Evolutionary conservation across 768 basidiomycete species (phyloP).

Genomic region (Epithele typhae): DNA sequence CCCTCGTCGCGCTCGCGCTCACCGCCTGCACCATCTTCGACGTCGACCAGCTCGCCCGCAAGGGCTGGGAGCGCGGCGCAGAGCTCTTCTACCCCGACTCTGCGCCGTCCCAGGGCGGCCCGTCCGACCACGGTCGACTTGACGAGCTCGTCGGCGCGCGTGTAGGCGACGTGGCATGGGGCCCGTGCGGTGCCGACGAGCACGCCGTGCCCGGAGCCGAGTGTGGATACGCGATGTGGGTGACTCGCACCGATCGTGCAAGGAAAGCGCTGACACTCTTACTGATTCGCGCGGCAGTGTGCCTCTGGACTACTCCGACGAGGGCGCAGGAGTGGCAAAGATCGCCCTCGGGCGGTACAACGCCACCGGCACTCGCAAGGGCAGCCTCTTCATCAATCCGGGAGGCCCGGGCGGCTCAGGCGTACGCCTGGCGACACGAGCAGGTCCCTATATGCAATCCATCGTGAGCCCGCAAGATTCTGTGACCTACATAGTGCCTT

Average conservation of each 20-base stretch:
- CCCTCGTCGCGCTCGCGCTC: too few relatives aligned
- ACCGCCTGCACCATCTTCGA: too few relatives aligned
- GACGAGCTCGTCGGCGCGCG: too few relatives aligned
- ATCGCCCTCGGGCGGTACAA: conserved; percentile 27
- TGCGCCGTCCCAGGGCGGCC: too few relatives aligned
- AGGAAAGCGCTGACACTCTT: not conserved
- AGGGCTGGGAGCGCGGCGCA: too few relatives aligned
- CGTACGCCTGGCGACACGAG: conserved; percentile 8
- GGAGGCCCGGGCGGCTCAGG: conserved; percentile 28
- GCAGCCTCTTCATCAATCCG: conserved; percentile 29
- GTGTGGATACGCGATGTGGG: conserved; percentile 21
- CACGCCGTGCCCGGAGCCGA: conserved; percentile 14
- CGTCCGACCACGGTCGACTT: too few relatives aligned
- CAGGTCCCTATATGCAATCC: conserved; percentile 11
- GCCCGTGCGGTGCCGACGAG: too few relatives aligned
- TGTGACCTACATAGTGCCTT: too few relatives aligned
- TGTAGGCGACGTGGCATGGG: too few relatives aligned
- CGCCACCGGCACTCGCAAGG: conserved; percentile 23
- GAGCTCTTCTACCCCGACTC: too few relatives aligned
- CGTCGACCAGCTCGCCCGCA: too few relatives aligned
- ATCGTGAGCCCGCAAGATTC: conserved; percentile 1
- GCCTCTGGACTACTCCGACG: conserved; percentile 29
- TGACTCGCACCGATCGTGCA: not conserved
- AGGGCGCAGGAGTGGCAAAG: conserved; percentile 23
- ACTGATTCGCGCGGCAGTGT: conserved; percentile 21